A percentile compares a stretch with the other conserved stretches of the same genome.
These are phyloP conservation scores for Thelonectria blattea DNA, from an alignment of 2,329 filamentous ascomycete genomes.

Conservation along the genomic window DNA sequence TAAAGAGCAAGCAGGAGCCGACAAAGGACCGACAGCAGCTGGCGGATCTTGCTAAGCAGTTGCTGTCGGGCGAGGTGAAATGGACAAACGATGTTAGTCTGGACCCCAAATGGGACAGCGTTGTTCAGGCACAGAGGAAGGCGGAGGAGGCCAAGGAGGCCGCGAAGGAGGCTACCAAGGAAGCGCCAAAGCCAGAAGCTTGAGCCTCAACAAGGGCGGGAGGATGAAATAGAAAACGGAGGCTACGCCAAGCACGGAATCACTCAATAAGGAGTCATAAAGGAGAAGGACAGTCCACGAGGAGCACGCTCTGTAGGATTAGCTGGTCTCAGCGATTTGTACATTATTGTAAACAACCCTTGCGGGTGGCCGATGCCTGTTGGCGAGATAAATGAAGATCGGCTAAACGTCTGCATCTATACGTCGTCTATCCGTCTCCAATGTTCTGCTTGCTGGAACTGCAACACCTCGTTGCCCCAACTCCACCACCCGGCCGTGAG, in stretches of 20 bases:
- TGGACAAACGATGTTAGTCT: constrained; percentile 61
- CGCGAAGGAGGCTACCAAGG: constrained; percentile 30
- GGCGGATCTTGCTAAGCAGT: constrained; percentile 67
- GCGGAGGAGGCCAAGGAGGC: constrained; percentile 31
- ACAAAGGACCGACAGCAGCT: constrained; percentile 53
- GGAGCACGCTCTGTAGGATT: constrained; percentile 38
- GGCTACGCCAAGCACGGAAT: constrained; percentile 17
- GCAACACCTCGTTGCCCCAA: constrained; percentile 77
- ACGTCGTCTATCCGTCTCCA: constrained; percentile 47
- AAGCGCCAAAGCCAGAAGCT: constrained; percentile 34
- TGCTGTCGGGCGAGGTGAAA: constrained; percentile 64
- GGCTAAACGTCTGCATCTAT: constrained; percentile 6
- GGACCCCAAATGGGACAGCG: constrained; percentile 54
- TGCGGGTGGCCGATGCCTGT: constrained; percentile 28
- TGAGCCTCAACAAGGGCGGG: constrained; percentile 7
- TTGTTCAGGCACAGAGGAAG: constrained; percentile 36
- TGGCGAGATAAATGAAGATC: constrained; percentile 30
- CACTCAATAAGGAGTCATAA: constrained; percentile 25
- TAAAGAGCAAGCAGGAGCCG: constrained; percentile 50
- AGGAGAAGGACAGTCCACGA: constrained; percentile 27
- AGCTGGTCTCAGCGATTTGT: constrained; percentile 38
- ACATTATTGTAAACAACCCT: constrained; percentile 42
- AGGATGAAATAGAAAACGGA: constrained; percentile 14
- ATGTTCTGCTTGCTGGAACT: constrained; percentile 66
- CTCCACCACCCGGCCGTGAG: constrained; percentile 78